phyloP scores from a whole-genome alignment of 179 eudicot genomes.

The Beta corolliflora region DNA sequence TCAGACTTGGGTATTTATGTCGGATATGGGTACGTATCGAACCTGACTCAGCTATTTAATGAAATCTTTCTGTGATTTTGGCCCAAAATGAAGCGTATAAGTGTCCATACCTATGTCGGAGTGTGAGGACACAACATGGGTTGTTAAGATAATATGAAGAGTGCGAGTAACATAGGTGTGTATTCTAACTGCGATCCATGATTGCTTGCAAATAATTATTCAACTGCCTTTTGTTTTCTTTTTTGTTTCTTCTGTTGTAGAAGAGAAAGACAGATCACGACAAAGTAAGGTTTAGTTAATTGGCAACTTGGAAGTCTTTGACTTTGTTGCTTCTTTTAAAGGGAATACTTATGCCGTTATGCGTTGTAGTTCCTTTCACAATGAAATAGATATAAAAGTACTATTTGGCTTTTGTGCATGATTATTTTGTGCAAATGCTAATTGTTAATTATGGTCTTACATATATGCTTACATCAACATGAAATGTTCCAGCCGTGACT shows the following conservation, averaged over 20 bases:
- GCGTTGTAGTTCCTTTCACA: conserved; percentile 3
- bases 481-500: conserved; percentile 2
- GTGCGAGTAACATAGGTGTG: no score
- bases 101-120: no score
- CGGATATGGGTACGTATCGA: no score
- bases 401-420: conserved; percentile 15
- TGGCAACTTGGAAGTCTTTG: conserved; percentile 20
- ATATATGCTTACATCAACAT: conserved; percentile 31
- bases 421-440: not conserved
- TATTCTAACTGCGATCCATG: conserved; percentile 3
- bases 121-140: no score
- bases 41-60: no score
- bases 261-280: not conserved
- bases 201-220: conserved; percentile 21
- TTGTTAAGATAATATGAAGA: no score
- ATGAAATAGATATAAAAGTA: conserved; percentile 9
- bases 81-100: no score
- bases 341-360: conserved; percentile 4
- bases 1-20: no score
- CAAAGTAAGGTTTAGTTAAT: conserved; percentile 5
- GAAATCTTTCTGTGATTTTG: no score
- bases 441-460: conserved; percentile 23
- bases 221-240: not conserved
- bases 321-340: conserved; percentile 26
- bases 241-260: conserved; percentile 5